phyloP scores from a whole-genome alignment of 441 rosid species.

The Viola pubescens region DNA sequence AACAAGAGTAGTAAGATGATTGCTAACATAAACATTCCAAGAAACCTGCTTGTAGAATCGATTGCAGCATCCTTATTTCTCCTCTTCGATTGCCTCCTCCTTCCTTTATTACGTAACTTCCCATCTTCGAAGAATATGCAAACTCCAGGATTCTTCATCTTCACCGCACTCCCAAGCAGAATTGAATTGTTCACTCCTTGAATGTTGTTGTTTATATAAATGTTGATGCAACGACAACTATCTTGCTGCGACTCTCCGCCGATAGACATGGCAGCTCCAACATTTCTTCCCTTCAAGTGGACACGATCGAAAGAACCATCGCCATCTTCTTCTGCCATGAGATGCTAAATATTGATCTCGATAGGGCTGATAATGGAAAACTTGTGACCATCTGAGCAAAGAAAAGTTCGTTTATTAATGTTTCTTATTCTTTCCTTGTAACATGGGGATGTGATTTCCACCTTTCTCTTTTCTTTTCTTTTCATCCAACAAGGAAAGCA shows the following conservation, averaged over 20 bases:
- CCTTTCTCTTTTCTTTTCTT: slow-evolving; percentile 8
- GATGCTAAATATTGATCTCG: background rate
- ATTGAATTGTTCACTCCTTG: slow-evolving; percentile 55
- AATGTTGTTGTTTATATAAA: slow-evolving; percentile 60
- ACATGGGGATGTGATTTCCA: background rate
- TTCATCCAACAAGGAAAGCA: slow-evolving; percentile 21
- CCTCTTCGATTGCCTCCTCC: slow-evolving; percentile 3
- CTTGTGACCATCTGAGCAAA: background rate
- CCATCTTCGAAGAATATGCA: slow-evolving; percentile 35
- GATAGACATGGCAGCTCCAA: slow-evolving; percentile 48
- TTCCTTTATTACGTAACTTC: slow-evolving; percentile 16
- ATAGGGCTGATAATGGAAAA: background rate
- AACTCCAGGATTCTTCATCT: slow-evolving; percentile 62
- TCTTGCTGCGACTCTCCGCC: slow-evolving; percentile 20
- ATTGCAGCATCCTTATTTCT: background rate
- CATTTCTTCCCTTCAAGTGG: slow-evolving; percentile 50
- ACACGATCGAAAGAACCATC: slow-evolving; percentile 23
- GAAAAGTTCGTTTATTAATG: background rate
- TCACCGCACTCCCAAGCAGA: slow-evolving; percentile 46
- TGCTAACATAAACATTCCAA: slow-evolving; percentile 24
- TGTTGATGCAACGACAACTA: slow-evolving; percentile 57
- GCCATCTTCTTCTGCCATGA: slow-evolving; percentile 20
- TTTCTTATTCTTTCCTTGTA: slow-evolving; percentile 24
- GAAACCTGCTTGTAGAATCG: slow-evolving; percentile 15
- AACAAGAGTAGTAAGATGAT: slow-evolving; percentile 6